phyloP scores from a whole-genome alignment of 192 early-diverging fungal species.

The Rhizophlyctis rosea region DNA sequence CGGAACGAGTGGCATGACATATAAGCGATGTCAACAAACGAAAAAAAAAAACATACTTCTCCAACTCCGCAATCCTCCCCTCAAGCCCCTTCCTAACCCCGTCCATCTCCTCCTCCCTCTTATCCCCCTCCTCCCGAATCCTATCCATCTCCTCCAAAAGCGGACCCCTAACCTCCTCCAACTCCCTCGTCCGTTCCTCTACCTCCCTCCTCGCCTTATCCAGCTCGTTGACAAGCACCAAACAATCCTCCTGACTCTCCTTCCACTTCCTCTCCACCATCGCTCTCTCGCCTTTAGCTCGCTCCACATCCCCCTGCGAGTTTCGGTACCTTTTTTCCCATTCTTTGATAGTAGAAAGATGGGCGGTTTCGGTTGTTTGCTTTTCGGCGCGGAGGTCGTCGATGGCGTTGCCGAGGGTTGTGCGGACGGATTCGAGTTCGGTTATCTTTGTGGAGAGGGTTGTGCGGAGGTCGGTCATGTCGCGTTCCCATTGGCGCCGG shows the following conservation, averaged over 20 bases:
- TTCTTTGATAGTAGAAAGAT: too few relatives aligned
- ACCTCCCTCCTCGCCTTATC: background rate
- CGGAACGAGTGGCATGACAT: too few relatives aligned
- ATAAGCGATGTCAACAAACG: too few relatives aligned
- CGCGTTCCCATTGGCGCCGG: conserved; percentile 21
- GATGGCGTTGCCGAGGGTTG: too few relatives aligned
- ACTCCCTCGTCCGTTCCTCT: background rate
- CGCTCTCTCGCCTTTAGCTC: too few relatives aligned
- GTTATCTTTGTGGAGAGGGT: background rate
- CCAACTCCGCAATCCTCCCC: background rate
- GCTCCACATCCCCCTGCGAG: too few relatives aligned
- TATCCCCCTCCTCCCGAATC: background rate
- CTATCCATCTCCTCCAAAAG: conserved; percentile 5
- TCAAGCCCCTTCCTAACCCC: background rate
- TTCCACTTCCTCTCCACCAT: too few relatives aligned
- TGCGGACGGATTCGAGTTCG: background rate
- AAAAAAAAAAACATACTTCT: background rate
- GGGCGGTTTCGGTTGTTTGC: too few relatives aligned
- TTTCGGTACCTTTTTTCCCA: too few relatives aligned
- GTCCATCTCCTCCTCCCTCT: background rate
- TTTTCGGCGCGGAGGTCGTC: too few relatives aligned
- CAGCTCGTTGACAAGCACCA: too few relatives aligned
- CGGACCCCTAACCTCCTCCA: background rate
- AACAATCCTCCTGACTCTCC: too few relatives aligned
- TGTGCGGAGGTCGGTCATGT: conserved; percentile 2